Conservation (phyloP, 129 eudicot genomes). For the Ambrosia trifida region DNA sequence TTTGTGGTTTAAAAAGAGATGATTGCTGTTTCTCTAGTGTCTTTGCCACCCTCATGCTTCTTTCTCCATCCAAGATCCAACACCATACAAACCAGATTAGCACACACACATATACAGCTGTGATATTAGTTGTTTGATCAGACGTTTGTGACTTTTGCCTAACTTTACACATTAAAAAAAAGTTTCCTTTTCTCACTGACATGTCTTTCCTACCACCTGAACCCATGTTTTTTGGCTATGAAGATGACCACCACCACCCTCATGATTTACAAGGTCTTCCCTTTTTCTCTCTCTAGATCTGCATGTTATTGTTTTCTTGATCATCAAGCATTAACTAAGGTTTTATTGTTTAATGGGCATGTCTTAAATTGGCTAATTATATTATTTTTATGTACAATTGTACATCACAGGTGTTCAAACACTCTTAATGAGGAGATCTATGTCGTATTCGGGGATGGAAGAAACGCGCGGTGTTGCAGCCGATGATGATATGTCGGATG, state of each 20-base stretch:
- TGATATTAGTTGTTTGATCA: conserved; percentile 28
- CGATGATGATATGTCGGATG: conserved; percentile 70
- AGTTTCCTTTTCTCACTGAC: conserved; percentile 35
- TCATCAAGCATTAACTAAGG: conserved; percentile 22
- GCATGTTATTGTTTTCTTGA: conserved; percentile 21
- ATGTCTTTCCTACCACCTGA: conserved; percentile 59
- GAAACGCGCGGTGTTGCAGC: conserved; percentile 52
- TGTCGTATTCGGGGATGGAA: conserved; percentile 76
- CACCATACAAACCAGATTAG: conserved; percentile 33
- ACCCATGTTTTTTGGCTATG: conserved; percentile 69
- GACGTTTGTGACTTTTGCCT: conserved; percentile 37
- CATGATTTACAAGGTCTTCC: conserved; percentile 68
- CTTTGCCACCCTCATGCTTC: conserved; percentile 57
- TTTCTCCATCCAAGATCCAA: conserved; percentile 48
- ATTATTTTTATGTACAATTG: neutral
- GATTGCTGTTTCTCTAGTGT: conserved; percentile 51
- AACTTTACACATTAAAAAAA: conserved; percentile 30
- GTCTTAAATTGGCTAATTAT: neutral
- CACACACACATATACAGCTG: conserved; percentile 32
- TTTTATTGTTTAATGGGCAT: conserved; percentile 2
- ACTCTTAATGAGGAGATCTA: conserved; percentile 75
- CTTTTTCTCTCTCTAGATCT: conserved; percentile 24
- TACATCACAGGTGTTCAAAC: conserved; percentile 42
- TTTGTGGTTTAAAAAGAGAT: conserved; percentile 43
- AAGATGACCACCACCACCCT: conserved; percentile 47